Evolutionary conservation across 805 yeast genomes (phyloP), one percentile per base, ranked within the genome.

Genomic region (Starmerella etchellsii): DNA sequence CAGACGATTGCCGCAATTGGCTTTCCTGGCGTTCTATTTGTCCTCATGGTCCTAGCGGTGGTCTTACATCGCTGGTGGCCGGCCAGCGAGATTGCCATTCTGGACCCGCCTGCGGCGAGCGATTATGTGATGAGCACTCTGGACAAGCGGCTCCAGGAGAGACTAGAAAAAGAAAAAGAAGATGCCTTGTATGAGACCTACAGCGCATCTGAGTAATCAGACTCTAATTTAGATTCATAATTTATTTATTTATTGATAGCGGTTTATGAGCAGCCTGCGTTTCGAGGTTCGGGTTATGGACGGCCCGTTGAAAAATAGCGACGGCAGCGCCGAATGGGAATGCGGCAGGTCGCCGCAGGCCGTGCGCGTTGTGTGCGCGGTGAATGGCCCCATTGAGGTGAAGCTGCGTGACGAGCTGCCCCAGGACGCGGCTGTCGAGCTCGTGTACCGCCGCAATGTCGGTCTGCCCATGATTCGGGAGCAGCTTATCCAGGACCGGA

Each of bases 1-100:
- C 73, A 78, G 55, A 83, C 95, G 0, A 74, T 68, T 44, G 97
- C 91, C 0, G 96, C 97, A 0, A 83, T 88, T 25, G 97, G 94
- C 2, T 88, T 91, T 55, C 97, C 98, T 0, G 79, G 84, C 2
- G 82, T 91, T 0, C 62, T 88, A 37, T 60, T 88, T 54, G 43
- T 68, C 2, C 69, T 76, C 39, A 87, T 82, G 43, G 69, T 79
- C 19, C 62, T 74, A 1, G 73, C 84, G 11, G 68, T 74, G 54
- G 51, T 69, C 6, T 76, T 93, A 63, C 81, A 81, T 0, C 58
- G 54, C 39, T 55, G 79, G 1, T 80, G 87, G 40, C 76, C 81
- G 0, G 49, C 53, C 30, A 74, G 71, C 4, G 84, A 81, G 40
- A 60, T 88, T 42, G 58, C 61, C 2, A 49, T 71, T 2, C 63